Evolutionary conservation across 768 basidiomycete genomes (phyloP).

Genomic region (Termitomyces sp.): DNA sequence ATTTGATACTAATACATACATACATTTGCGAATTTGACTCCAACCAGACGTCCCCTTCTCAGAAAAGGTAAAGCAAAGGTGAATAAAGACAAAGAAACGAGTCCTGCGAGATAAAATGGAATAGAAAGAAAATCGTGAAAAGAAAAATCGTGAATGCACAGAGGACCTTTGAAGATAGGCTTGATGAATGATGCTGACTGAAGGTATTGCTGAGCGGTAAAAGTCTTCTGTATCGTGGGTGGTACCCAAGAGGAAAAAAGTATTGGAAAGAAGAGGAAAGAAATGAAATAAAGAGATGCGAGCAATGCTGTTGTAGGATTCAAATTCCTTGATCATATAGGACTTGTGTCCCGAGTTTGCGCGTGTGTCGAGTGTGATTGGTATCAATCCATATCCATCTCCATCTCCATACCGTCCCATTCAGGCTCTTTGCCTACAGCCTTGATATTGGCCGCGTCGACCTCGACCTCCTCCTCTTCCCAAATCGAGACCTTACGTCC

Average conservation of each 20-base stretch:
- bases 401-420: conserved; percentile 70
- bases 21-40: conserved; percentile 13
- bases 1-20: conserved; percentile 24
- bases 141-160: conserved; percentile 4
- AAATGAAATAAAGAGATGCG: conserved; percentile 1
- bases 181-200: background rate
- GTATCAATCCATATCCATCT: conserved; percentile 62
- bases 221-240: conserved; percentile 1
- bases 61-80: background rate
- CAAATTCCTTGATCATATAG: conserved; percentile 6
- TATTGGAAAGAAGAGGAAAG: background rate
- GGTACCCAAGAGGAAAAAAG: background rate
- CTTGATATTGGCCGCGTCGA: conserved; percentile 32
- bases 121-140: conserved; percentile 2
- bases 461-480: conserved; percentile 42
- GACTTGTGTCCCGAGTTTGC: background rate
- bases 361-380: background rate
- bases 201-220: conserved; percentile 4
- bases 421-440: conserved; percentile 22
- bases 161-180: background rate
- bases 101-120: background rate
- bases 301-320: conserved; percentile 8
- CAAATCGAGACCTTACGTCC: conserved; percentile 22
- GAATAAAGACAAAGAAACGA: background rate
- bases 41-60: conserved; percentile 11